Evolutionary conservation across 257 asterid species (phyloP).

Genomic region (Solanum piurae): DNA sequence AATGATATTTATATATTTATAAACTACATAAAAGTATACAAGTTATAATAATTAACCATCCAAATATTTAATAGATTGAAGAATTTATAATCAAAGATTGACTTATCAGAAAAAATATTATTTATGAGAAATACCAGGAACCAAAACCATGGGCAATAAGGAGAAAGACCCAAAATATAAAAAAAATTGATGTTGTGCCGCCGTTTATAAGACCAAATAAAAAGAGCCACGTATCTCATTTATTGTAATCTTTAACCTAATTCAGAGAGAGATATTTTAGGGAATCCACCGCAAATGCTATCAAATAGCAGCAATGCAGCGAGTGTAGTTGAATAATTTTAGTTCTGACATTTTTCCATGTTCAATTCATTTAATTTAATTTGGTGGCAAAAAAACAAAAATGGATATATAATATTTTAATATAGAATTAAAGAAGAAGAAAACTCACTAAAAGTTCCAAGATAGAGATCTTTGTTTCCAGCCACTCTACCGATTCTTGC

Average conservation of each 20-base stretch:
- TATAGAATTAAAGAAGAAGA: background rate
- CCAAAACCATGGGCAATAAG: background rate
- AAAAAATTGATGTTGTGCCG: background rate
- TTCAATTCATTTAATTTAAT: background rate
- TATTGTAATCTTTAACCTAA: background rate
- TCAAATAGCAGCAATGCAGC: conserved; percentile 25
- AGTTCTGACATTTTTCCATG: background rate
- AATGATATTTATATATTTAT: too few species aligned
- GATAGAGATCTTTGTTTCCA: conserved; percentile 81
- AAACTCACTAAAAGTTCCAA: conserved; percentile 80
- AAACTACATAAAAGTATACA: too few species aligned
- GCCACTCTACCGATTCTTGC: conserved; percentile 90
- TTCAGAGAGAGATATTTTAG: conserved; percentile 1
- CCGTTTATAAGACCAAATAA: conserved; percentile 28
- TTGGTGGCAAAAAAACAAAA: background rate
- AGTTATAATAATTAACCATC: too few species aligned
- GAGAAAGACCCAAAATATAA: background rate
- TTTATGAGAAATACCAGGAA: background rate
- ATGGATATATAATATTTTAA: background rate
- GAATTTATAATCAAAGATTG: too few species aligned
- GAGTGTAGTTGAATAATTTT: background rate
- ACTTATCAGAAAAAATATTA: background rate
- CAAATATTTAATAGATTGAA: too few species aligned
- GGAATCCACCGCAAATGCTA: conserved; percentile 38
- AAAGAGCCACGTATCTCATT: conserved; percentile 27